Base-by-base conservation (phyloP, 1,284 basidiomycete species). In the Pseudozyma pruni region DNA sequence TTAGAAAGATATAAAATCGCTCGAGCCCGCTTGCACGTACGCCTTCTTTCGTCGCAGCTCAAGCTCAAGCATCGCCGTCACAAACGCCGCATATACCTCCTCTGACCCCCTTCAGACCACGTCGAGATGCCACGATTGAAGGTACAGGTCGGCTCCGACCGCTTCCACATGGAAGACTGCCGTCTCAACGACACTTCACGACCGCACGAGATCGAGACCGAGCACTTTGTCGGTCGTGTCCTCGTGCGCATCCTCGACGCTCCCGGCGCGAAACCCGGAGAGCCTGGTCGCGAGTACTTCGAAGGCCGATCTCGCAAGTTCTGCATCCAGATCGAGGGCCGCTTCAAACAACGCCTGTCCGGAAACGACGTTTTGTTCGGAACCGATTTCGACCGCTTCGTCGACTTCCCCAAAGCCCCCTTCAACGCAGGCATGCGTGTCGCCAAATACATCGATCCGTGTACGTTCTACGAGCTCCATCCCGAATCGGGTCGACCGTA, bases 341-440 rank as follows among this genome's bases (percentile, higher is more conserved):
- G 82, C 11, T 85, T 84, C 78, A 84, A 83, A 49, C 64, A 74
- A 37, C 64, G 63, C 17, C 74, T 71, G 66, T 71, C 43, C 34
- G 79, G 77, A 10, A 69, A 75, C 51, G 73, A 81, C 38, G 51
- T 81, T 9, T 69, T 76, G 34, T 81, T 81, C 37, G 79, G 79
- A 22, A 66, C 74, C 33, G 79, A 81, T 53, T 79, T 78, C 54
- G 79, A 80, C 55, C 67, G 71, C 43, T 73, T 81, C 23, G 72
- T 81, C 43, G 80, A 81, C 45, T 80, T 81, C 29, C 79, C 79
- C 0, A 62, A 77, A 7, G 75, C 79, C 17, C 79, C 79, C 0
- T 84, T 84, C 69, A 83, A 83, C 34, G 81, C 83, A 7, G 84
- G 84, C n/a, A 83, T 84, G 83, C 64, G 72, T 37, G 79, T 83